These are phyloP conservation scores for Harrya chromipes DNA, from an alignment of 768 basidiomycete genomes.

Conservation along the genomic window DNA sequence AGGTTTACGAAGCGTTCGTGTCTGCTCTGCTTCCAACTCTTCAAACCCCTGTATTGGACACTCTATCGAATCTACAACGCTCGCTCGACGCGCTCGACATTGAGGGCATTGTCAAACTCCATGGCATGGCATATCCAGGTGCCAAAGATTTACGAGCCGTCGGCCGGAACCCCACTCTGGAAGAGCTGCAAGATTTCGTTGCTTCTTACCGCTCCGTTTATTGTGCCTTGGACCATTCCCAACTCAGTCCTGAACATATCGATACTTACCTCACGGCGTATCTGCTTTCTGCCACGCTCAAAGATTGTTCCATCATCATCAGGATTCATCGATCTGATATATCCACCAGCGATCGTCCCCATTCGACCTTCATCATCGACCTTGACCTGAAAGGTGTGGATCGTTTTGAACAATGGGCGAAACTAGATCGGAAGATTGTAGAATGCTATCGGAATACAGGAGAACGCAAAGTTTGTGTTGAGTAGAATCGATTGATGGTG, in stretches of 20 bases:
- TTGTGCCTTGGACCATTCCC: conserved; percentile 34
- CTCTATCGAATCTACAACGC: conserved; percentile 62
- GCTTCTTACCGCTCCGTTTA: conserved; percentile 45
- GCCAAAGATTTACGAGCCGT: conserved; percentile 27
- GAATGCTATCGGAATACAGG: conserved; percentile 33
- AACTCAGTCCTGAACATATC: conserved; percentile 43
- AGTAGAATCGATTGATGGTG: not conserved
- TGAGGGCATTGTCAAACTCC: conserved; percentile 63
- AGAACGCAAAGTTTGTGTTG: conserved; percentile 20
- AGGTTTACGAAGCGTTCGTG: conserved; percentile 51
- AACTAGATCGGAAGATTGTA: conserved; percentile 69
- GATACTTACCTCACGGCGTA: conserved; percentile 70
- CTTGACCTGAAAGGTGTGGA: conserved; percentile 75
- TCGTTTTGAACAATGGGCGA: conserved; percentile 67
- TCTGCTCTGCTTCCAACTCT: conserved; percentile 45
- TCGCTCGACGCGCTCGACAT: conserved; percentile 82
- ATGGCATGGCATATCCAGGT: conserved; percentile 20
- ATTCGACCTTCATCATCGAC: conserved; percentile 71
- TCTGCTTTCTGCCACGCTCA: conserved; percentile 89
- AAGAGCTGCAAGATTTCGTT: conserved; percentile 67
- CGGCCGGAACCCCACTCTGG: conserved; percentile 50
- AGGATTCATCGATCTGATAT: conserved; percentile 21
- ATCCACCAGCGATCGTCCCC: conserved; percentile 28
- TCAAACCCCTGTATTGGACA: conserved; percentile 49
- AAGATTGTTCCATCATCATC: conserved; percentile 86